Evolutionary conservation across 768 basidiomycete genomes (phyloP), one percentile per base, ranked within the genome.

Genomic region (Guyanaporus albipodus): DNA sequence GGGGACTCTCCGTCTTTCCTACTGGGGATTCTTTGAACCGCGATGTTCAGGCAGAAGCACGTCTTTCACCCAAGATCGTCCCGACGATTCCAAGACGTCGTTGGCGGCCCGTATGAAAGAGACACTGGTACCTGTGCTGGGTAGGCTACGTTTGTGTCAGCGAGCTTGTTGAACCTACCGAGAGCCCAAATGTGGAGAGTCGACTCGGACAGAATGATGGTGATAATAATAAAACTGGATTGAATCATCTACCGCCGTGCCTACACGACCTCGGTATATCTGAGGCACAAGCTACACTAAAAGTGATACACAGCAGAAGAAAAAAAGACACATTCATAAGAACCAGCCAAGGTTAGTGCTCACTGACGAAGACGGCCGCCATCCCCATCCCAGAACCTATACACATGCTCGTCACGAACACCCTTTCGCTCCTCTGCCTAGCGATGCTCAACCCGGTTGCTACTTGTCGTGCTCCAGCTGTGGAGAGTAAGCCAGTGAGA

Each of bases 371-470:
- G 2, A 92, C 74, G 36, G 81, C 87, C 26, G 89, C 89, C 87
- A 92, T 91, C 29, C 90, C 88, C 87, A 92, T 91, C 19, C 91
- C 89, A 12, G 78, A 80, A 7, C 90, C 91, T 59, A 92, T 84
- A 62, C 91, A 94, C 92, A 95, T 95, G 55, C 81, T 85, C 2
- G 90, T 93, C 26, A 87, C 83, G 54, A 95, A 92, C 52, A 95
- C 70, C 62, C 84, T 85, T 19, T 75, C 74, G 14, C 77, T 77
- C 38, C 80, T 84, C 65, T 89, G 80, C 73, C 83, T 91, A 10
- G 87, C 85, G 39, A 91, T 83, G 60, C 77, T 83, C 52, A 90
- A 67, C 11, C 85, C 92, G 8, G 91, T 95, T 0, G 87, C 89
- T 46, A 95, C 75, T 69, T 94, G 93, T 18, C 92, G 74, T 9